Conservation (phyloP, 1,139 yeast species). For the Starmera stellimalicola region DNA sequence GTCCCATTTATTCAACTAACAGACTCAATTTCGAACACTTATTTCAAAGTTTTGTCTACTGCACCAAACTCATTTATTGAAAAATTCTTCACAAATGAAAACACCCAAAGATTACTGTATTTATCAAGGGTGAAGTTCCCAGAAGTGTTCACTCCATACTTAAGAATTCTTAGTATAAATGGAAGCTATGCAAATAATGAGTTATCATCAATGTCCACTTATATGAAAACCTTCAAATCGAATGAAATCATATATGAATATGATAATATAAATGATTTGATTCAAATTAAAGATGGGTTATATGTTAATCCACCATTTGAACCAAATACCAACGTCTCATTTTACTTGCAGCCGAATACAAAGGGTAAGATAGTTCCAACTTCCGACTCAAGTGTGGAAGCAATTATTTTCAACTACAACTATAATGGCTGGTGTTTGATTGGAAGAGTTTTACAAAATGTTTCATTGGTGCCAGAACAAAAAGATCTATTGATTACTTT, state of each 20-base stretch:
- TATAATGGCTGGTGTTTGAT: constrained; percentile 84
- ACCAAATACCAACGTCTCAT: constrained; percentile 27
- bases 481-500: constrained; percentile 38
- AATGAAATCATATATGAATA: constrained; percentile 24
- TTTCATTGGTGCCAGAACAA: constrained; percentile 25
- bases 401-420: constrained; percentile 62
- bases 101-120: constrained; percentile 45
- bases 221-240: constrained; percentile 33
- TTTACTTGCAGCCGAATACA: constrained; percentile 44
- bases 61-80: constrained; percentile 51
- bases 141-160: constrained; percentile 49
- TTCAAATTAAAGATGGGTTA: constrained; percentile 29
- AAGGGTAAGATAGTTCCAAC: constrained; percentile 60
- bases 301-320: constrained; percentile 33
- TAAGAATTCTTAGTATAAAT: constrained; percentile 52
- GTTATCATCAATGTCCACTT: constrained; percentile 49
- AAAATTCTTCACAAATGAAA: constrained; percentile 46
- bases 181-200: constrained; percentile 61
- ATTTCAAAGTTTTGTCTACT: constrained; percentile 38
- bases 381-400: constrained; percentile 25
- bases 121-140: constrained; percentile 72
- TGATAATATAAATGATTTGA: constrained; percentile 25
- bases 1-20: constrained; percentile 57
- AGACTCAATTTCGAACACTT: constrained; percentile 41
- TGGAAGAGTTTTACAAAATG: constrained; percentile 67